Evolutionary conservation across 2,329 filamentous ascomycete genomes (phyloP).

Genomic region (Aspergillus uvarum): DNA sequence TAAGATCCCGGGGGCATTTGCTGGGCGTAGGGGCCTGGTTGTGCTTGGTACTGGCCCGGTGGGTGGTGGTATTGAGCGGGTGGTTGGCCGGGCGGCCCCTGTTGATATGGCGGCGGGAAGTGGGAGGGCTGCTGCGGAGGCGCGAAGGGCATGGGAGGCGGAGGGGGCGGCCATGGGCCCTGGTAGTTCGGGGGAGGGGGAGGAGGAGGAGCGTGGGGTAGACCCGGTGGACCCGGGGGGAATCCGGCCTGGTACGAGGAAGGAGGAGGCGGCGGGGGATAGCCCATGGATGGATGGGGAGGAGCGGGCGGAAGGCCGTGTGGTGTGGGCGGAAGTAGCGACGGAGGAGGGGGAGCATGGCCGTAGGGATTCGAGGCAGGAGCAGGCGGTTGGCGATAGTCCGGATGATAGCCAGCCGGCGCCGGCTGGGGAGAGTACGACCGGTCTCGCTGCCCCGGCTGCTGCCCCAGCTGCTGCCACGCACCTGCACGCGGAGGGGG

Average conservation of each 20-base stretch:
- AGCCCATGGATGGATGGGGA: slow-evolving; percentile 21
- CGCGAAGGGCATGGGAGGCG: slow-evolving; percentile 30
- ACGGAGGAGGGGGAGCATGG: slow-evolving; percentile 8
- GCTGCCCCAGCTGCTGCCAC: slow-evolving; percentile 14
- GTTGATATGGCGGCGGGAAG: slow-evolving; percentile 27
- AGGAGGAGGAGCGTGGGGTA: slow-evolving; percentile 23
- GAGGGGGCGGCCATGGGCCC: slow-evolving; percentile 36
- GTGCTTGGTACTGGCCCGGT: neutral
- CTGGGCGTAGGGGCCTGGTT: slow-evolving; percentile 9
- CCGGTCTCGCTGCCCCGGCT: slow-evolving; percentile 8
- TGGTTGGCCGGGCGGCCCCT: slow-evolving; percentile 8
- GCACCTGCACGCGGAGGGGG: slow-evolving; percentile 29
- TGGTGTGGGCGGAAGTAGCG: too few relatives aligned
- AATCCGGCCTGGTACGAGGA: slow-evolving; percentile 2
- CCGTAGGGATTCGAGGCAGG: slow-evolving; percentile 4
- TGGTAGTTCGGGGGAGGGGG: slow-evolving; percentile 36
- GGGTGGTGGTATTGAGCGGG: neutral
- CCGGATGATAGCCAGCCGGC: slow-evolving; percentile 10
- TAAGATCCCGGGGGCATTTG: slow-evolving; percentile 33
- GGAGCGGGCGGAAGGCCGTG: slow-evolving; percentile 12
- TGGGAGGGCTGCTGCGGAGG: slow-evolving; percentile 6
- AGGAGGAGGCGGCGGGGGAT: slow-evolving; percentile 7
- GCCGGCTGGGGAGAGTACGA: slow-evolving; percentile 36
- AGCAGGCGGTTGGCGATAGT: neutral
- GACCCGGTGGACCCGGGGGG: slow-evolving; percentile 10